These are phyloP conservation scores for Skeletonema potamos DNA, from an alignment of 108 stramenopile species.

Conservation along the genomic window DNA sequence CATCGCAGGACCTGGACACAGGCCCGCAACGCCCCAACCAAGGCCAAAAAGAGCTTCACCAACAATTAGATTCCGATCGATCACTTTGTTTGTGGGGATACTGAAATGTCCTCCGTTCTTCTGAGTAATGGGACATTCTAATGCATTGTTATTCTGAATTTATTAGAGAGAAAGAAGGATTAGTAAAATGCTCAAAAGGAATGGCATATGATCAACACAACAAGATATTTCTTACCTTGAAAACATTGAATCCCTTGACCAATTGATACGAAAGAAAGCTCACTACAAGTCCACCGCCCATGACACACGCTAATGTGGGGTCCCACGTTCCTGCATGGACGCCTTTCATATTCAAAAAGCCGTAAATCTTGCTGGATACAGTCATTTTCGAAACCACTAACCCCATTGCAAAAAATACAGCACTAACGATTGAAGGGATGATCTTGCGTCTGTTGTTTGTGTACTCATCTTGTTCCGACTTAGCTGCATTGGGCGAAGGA, in stretches of 20 bases:
- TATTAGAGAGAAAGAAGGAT: not conserved
- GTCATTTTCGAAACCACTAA: constrained; percentile 73
- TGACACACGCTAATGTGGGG: constrained; percentile 77
- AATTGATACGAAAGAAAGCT: constrained; percentile 66
- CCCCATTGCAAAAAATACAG: constrained; percentile 45
- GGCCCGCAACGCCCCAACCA: constrained; percentile 62
- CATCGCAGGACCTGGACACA: constrained; percentile 70
- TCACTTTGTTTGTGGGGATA: constrained; percentile 47
- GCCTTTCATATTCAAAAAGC: constrained; percentile 63
- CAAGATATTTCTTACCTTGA: constrained; percentile 23
- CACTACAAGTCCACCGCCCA: constrained; percentile 71
- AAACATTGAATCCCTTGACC: constrained; percentile 44
- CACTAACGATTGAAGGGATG: constrained; percentile 26
- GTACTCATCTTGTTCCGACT: constrained; percentile 18
- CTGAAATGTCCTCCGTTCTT: constrained; percentile 26
- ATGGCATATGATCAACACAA: not conserved
- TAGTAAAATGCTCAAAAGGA: not conserved
- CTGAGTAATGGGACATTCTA: constrained; percentile 33
- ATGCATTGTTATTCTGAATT: constrained; percentile 28
- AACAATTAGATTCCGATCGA: constrained; percentile 49
- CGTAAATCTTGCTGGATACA: constrained; percentile 58
- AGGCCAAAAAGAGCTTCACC: constrained; percentile 60
- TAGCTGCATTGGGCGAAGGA: constrained; percentile 9
- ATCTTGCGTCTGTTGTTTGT: constrained; percentile 35
- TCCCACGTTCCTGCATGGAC: constrained; percentile 64